Base-by-base conservation (phyloP, 23 red algal species). In the Agarophyton chilense region DNA sequence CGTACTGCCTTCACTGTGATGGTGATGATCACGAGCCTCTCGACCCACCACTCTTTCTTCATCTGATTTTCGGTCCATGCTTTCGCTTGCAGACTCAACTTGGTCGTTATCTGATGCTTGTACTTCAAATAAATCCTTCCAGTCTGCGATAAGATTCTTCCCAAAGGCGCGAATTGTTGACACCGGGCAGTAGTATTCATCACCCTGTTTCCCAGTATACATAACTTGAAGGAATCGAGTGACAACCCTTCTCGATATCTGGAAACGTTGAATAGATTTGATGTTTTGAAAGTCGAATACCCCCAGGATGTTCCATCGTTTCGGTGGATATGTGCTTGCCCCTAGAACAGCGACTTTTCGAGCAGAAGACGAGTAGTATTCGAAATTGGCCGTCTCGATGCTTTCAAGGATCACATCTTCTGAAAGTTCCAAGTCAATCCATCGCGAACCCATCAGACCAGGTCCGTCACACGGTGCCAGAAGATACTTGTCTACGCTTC, bases 391-490 rank as follows among this genome's bases (percentile, higher is more conserved):
- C 41, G 87, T 78, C 72, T 93, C 90, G 28, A 98, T 52, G 18
- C 84, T 83, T 72, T 89, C 75, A 11, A 98, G 43, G 46, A 98
- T 83, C 24, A 98, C 82, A 12, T 98, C 89, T 54, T 98, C 95
- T 10, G 90, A 93, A 43, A 98, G 83, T 72, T 98, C 95, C n/a
- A 98, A 75, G 70, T 93, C 95, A 2, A 98, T 78, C 84, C 86
- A 98, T 57, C 95, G 67, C 0, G 87, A 72, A 16, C 55, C 75
- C 35, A 33, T 72, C 36, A 81, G 36, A 29, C 76, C 74, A 32
- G 62, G 17, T 45, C 64, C 68, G 28, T 56, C 62, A 52, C 95
- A 98, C 16, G 95, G 90, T 19, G 80, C 83, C 21, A 98, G 75
- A 41, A 89, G 74, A 63, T 98, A 98, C 82, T 90, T 90, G 72